phyloP scores from a whole-genome alignment of 1,284 basidiomycete species.

The Boletellus deceptivus region DNA sequence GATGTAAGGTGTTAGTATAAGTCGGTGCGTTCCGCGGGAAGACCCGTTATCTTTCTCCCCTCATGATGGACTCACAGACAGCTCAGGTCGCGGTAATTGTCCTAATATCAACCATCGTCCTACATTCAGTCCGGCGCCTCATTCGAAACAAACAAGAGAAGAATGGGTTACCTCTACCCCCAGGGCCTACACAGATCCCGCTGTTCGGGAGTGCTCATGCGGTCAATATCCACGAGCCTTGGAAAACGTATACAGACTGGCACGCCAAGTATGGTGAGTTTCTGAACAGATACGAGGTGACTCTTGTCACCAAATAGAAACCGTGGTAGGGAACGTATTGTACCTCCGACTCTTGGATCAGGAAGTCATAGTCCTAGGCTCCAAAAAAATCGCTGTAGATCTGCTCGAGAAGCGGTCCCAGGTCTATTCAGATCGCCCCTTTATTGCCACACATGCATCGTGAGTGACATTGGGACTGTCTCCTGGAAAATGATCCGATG shows the following conservation, averaged over 20 bases:
- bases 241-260: slow-evolving; percentile 18
- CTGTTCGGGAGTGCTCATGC: slow-evolving; percentile 9
- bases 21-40: too few relatives aligned
- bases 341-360: slow-evolving; percentile 13
- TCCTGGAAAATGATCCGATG: too few relatives aligned
- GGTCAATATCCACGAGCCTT: slow-evolving; percentile 8
- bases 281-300: neutral
- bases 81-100: too few relatives aligned
- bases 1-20: too few relatives aligned
- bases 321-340: slow-evolving; percentile 7
- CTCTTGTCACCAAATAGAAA: neutral
- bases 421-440: slow-evolving; percentile 14
- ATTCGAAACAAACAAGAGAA: neutral
- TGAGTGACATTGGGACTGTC: neutral
- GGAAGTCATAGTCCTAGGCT: slow-evolving; percentile 16
- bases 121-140: neutral
- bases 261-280: slow-evolving; percentile 10
- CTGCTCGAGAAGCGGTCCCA: slow-evolving; percentile 15
- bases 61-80: too few relatives aligned
- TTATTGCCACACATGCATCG: slow-evolving; percentile 7
- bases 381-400: slow-evolving; percentile 2
- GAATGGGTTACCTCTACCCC: slow-evolving; percentile 6
- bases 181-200: slow-evolving; percentile 8
- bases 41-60: too few relatives aligned
- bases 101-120: neutral